These are phyloP conservation scores for Betula pendula DNA, from an alignment of 306 rosid genomes.

Conservation along the genomic window DNA sequence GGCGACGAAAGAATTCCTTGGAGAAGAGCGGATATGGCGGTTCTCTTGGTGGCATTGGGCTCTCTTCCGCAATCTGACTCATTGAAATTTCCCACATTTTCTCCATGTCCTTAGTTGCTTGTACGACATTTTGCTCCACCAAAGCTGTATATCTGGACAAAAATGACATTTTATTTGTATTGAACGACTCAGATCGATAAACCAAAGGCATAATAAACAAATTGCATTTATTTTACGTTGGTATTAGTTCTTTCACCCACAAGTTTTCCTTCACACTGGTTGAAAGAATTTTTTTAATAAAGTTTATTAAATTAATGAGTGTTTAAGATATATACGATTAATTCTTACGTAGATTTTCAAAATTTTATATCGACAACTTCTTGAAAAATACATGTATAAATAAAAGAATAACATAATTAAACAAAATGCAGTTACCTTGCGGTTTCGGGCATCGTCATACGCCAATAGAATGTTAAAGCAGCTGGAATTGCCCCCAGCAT, in stretches of 20 bases:
- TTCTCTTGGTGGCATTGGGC: constrained; percentile 8
- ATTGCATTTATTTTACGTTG: too few species aligned
- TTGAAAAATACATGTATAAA: too few species aligned
- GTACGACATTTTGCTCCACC: constrained; percentile 44
- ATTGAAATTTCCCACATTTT: constrained; percentile 56
- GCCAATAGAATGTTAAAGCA: constrained; percentile 77
- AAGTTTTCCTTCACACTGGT: too few species aligned
- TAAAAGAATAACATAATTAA: too few species aligned
- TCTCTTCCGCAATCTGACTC: constrained; percentile 50
- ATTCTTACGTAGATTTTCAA: too few species aligned
- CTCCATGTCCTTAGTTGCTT: constrained; percentile 75
- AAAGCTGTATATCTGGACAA: constrained; percentile 1
- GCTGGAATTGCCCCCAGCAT: constrained; percentile 81
- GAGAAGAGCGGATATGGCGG: constrained; percentile 47
- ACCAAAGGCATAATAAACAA: too few species aligned
- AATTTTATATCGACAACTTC: too few species aligned
- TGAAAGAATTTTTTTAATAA: too few species aligned
- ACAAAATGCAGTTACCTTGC: constrained; percentile 47
- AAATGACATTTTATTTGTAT: too few species aligned
- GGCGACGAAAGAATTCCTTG: constrained; percentile 44
- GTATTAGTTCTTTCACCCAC: not conserved
- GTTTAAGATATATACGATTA: too few species aligned
- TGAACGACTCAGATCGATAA: too few species aligned
- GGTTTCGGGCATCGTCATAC: constrained; percentile 88
- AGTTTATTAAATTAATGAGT: not conserved